Percentiles rank a stretch among this genome's conserved stretches.
Evolutionary conservation across 345 rosid genomes (phyloP).

Genomic region (Salix koriyanagi): DNA sequence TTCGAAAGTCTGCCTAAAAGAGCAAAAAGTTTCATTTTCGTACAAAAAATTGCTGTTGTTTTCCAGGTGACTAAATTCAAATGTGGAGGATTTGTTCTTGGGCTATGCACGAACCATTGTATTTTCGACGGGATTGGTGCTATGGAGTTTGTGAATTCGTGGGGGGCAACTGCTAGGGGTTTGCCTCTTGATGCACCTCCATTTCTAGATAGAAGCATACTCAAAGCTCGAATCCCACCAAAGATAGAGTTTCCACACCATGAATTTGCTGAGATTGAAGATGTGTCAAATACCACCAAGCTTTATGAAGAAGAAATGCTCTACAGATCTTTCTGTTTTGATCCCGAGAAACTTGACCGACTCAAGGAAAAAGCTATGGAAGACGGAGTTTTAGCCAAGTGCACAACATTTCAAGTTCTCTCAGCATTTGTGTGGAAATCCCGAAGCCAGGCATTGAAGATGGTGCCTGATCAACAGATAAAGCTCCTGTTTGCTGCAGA

Average conservation of each 20-base stretch:
- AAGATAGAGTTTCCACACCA: constrained; percentile 51
- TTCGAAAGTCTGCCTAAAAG: neutral
- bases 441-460: constrained; percentile 53
- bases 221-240: constrained; percentile 55
- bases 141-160: constrained; percentile 81
- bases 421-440: constrained; percentile 80
- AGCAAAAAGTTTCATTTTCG: neutral
- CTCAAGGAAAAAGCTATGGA: constrained; percentile 50
- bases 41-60: neutral
- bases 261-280: constrained; percentile 69
- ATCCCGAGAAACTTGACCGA: constrained; percentile 49
- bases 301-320: constrained; percentile 62
- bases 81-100: constrained; percentile 75
- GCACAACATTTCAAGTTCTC: constrained; percentile 74
- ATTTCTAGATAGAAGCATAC: constrained; percentile 51
- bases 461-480: constrained; percentile 61
- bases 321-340: constrained; percentile 62
- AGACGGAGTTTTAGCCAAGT: constrained; percentile 38
- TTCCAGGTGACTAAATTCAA: constrained; percentile 74
- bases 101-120: constrained; percentile 74
- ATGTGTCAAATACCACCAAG: constrained; percentile 49
- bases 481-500: constrained; percentile 86
- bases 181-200: constrained; percentile 63
- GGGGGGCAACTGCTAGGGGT: constrained; percentile 80
- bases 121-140: constrained; percentile 81